phyloP scores from a whole-genome alignment of 139 green algal genomes.

The Edaphochlamys debaryana region DNA sequence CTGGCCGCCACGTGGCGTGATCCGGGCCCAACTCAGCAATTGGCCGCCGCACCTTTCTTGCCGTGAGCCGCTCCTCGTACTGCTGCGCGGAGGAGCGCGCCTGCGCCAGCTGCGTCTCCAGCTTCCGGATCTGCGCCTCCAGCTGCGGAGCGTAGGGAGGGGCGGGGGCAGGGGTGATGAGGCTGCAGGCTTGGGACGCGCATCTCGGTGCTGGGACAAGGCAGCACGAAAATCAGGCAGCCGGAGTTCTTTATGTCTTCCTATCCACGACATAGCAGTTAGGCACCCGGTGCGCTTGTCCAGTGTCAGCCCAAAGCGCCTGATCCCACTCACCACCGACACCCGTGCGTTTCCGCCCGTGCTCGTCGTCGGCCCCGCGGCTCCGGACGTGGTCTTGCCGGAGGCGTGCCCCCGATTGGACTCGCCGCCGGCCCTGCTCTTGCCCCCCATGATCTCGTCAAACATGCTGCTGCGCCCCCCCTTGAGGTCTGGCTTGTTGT shows the following conservation, averaged over 20 bases:
- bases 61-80: slow-evolving; percentile 38
- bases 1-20: too few relatives aligned
- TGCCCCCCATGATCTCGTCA: neutral
- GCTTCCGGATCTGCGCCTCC: slow-evolving; percentile 31
- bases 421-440: neutral
- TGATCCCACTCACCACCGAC: neutral
- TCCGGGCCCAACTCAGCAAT: neutral
- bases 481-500: neutral
- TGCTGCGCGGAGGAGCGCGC: slow-evolving; percentile 33
- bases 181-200: too few relatives aligned
- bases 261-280: too few relatives aligned
- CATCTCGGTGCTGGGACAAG: too few relatives aligned
- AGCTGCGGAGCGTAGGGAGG: slow-evolving; percentile 4
- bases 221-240: too few relatives aligned
- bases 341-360: neutral
- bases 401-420: neutral
- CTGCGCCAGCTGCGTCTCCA: slow-evolving; percentile 47
- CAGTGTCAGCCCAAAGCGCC: too few relatives aligned
- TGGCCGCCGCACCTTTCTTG: slow-evolving; percentile 4
- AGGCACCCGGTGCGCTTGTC: too few relatives aligned
- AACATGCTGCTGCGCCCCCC: neutral
- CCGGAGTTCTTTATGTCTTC: too few relatives aligned
- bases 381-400: neutral
- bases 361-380: neutral
- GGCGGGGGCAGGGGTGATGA: too few relatives aligned